phyloP scores from a whole-genome alignment of 1,284 basidiomycete species.

The Coniferiporia sulphurascens region DNA sequence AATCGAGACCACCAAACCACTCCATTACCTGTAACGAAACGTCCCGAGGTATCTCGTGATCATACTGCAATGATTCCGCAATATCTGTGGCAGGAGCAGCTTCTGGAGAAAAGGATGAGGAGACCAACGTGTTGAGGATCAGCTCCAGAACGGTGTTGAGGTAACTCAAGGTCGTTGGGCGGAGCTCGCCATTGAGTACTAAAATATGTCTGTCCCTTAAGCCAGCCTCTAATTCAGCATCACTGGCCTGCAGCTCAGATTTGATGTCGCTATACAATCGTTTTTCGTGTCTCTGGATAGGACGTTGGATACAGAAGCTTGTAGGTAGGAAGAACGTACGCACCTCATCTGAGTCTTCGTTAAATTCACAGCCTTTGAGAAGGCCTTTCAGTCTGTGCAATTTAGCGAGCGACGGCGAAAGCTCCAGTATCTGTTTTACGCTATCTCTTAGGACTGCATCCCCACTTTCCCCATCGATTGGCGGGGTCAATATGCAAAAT shows the following conservation, averaged over 20 bases:
- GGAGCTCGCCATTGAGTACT: constrained; percentile 59
- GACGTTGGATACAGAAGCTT: background rate
- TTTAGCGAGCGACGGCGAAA: constrained; percentile 66
- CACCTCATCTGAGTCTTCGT: constrained; percentile 48
- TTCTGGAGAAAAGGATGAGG: constrained; percentile 44
- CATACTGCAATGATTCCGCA: constrained; percentile 52
- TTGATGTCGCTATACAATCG: constrained; percentile 53
- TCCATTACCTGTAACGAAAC: constrained; percentile 67
- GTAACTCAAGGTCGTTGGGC: constrained; percentile 62
- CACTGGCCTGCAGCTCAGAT: constrained; percentile 72
- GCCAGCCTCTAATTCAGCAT: constrained; percentile 61
- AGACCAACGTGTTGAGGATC: constrained; percentile 65
- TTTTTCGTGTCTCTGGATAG: constrained; percentile 19
- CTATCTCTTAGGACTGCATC: constrained; percentile 63
- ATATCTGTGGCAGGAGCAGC: constrained; percentile 52
- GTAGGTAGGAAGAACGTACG: constrained; percentile 31
- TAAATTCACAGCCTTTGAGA: constrained; percentile 64
- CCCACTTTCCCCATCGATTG: constrained; percentile 32
- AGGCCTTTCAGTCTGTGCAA: constrained; percentile 62
- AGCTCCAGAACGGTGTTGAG: constrained; percentile 69
- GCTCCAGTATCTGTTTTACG: constrained; percentile 74
- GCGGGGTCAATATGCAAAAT: constrained; percentile 64
- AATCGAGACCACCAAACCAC: constrained; percentile 66
- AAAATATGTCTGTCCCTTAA: constrained; percentile 67
- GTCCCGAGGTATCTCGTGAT: constrained; percentile 64